phyloP scores from a whole-genome alignment of 495 filamentous ascomycete species.

The Tuber umbilicatum region DNA sequence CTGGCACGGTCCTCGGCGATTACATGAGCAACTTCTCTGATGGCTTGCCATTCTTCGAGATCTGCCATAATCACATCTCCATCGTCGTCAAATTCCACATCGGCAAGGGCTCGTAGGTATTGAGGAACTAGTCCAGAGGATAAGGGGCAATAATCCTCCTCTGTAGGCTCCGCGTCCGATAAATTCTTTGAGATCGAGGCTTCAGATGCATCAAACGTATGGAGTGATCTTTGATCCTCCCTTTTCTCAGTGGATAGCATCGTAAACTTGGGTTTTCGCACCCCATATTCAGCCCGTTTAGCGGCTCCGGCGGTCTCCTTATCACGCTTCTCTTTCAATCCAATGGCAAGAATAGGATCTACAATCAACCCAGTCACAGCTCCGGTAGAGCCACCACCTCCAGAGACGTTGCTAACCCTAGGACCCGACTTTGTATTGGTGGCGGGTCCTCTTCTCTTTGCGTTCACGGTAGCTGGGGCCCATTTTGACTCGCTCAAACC shows the following conservation, averaged over 20 bases:
- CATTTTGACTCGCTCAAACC: background rate
- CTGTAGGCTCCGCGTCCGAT: background rate
- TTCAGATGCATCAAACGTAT: background rate
- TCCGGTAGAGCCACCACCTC: background rate
- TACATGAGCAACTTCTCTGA: constrained; percentile 24
- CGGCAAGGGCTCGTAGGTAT: background rate
- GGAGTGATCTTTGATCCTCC: background rate
- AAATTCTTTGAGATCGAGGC: background rate
- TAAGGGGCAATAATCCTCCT: background rate
- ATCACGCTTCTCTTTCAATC: background rate
- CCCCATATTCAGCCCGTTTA: background rate
- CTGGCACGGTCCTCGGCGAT: constrained; percentile 22
- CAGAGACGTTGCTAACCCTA: background rate
- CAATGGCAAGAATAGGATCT: background rate
- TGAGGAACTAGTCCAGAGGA: background rate
- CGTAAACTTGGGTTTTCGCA: background rate
- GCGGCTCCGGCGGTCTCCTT: background rate
- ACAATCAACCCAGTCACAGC: background rate
- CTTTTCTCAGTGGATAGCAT: background rate
- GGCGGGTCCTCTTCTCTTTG: background rate
- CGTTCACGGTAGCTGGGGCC: background rate
- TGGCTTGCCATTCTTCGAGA: constrained; percentile 30
- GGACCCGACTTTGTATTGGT: background rate
- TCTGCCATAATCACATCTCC: constrained; percentile 40
- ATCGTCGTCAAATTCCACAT: constrained; percentile 31